Conservation (phyloP, 495 filamentous ascomycete genomes). For the Friedmanniomyces simplex region DNA sequence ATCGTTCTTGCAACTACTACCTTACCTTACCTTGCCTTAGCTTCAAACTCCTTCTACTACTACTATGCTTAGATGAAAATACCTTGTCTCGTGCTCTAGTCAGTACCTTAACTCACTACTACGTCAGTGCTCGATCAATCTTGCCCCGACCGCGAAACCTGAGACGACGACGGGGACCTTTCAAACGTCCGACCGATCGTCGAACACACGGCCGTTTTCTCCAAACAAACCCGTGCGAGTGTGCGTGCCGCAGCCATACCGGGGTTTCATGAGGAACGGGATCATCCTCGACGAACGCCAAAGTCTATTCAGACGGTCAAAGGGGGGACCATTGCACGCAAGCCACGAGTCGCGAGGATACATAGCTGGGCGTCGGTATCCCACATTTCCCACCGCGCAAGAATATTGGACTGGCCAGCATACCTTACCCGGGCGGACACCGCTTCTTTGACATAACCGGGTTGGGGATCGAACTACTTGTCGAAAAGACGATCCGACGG, state of each 20-base stretch:
- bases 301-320: background rate
- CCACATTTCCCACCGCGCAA: background rate
- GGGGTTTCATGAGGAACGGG: background rate
- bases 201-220: background rate
- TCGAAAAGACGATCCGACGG: too few species aligned
- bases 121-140: too few species aligned
- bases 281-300: constrained; percentile 1
- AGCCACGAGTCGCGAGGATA: background rate
- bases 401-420: background rate
- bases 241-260: background rate
- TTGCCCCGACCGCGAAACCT: too few species aligned
- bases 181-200: background rate
- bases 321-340: background rate
- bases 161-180: too few species aligned
- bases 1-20: too few species aligned
- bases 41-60: too few species aligned
- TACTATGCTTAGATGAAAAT: too few species aligned
- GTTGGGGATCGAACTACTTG: too few species aligned
- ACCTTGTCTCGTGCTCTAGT: too few species aligned
- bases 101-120: too few species aligned
- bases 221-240: background rate
- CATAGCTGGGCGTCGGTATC: background rate
- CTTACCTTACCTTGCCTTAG: too few species aligned
- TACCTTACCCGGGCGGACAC: background rate
- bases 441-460: background rate